These are phyloP conservation scores for Ogataea neopini DNA, from an alignment of 805 yeast species.

Conservation along the genomic window DNA sequence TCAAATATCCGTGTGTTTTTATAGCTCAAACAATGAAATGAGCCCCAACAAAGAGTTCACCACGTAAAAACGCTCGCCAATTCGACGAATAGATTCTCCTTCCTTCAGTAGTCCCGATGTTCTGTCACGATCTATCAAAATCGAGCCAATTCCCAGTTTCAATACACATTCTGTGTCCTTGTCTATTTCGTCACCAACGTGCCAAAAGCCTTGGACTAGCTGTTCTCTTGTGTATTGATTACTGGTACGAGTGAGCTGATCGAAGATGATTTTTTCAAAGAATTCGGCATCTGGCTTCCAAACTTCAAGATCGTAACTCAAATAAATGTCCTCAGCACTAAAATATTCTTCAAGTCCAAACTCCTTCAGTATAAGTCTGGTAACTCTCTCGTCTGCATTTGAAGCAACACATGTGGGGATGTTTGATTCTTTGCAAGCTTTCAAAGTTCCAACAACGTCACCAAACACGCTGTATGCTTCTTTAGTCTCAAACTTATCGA, in stretches of 20 bases:
- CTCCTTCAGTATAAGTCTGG: conserved; percentile 42
- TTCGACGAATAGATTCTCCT: conserved; percentile 11
- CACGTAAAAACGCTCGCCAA: conserved; percentile 21
- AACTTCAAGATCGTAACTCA: conserved; percentile 58
- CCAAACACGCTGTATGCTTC: conserved; percentile 55
- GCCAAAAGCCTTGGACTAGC: conserved; percentile 47
- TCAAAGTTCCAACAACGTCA: conserved; percentile 52
- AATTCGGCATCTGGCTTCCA: conserved; percentile 54
- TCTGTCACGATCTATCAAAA: conserved; percentile 33
- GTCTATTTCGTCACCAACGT: conserved; percentile 61
- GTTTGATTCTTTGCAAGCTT: conserved; percentile 32
- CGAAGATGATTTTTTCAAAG: conserved; percentile 42
- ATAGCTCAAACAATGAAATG: conserved; percentile 13
- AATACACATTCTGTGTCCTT: conserved; percentile 57
- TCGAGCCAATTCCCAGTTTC: conserved; percentile 62
- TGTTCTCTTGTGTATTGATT: conserved; percentile 7
- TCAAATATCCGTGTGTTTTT: not conserved
- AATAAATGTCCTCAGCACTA: conserved; percentile 39
- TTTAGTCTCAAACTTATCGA: conserved; percentile 48
- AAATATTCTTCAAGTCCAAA: conserved; percentile 48
- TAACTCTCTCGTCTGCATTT: conserved; percentile 63
- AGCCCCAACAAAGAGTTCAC: conserved; percentile 19
- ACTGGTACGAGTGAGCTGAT: conserved; percentile 9
- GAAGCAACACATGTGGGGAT: conserved; percentile 49
- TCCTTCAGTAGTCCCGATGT: conserved; percentile 15